Evolutionary conservation across 2,329 filamentous ascomycete genomes (phyloP), one percentile per base, ranked within the genome.

Genomic region (Ophiostoma sp.): DNA sequence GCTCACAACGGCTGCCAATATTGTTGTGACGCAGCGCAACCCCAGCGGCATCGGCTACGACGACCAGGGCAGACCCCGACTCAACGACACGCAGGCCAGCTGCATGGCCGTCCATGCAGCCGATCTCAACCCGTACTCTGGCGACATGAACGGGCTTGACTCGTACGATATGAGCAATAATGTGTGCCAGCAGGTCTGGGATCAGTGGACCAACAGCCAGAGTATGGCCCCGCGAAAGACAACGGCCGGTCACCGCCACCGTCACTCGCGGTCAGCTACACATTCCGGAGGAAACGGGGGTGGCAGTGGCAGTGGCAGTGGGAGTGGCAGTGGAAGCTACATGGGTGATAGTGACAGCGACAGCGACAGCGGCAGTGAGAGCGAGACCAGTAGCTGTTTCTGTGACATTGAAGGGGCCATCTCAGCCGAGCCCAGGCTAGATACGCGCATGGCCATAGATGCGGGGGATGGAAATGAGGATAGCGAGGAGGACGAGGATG

Each of bases 91-190:
- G 35, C 33, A 62, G 54, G 67, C 54, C 11, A 68, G 54, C 67
- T 62, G 57, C 54, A 80, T 67, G 66, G 13, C 65, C 13, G 39
- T 67, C 23, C 44, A 20, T 27, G 52, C 31, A 10, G 31, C n/a
- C 17, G 41, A 65, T 36, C 13, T 44, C 35, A 23, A 23, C 4
- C 64, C 10, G 36, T 66, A 44, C 1, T 41, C 36, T 77, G 31
- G n/a, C 23, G 48, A 44, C 41, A 66, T 64, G 35, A 65, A 62
- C 54, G 54, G 54, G 1, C 62, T 57, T 41, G 68, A 35, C 13
- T 33, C 57, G 11, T 65, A 65, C 39, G 57, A 65, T 15, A 36
- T 8, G 36, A 39, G 11, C 67, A 60, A 64, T 66, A 68, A 70
- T 33, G 48, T 68, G 23, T 71, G 69, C 39, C 71, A 72, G 67